phyloP scores from a whole-genome alignment of 169 alveolate species.

The Cryptosporidium sp. region DNA sequence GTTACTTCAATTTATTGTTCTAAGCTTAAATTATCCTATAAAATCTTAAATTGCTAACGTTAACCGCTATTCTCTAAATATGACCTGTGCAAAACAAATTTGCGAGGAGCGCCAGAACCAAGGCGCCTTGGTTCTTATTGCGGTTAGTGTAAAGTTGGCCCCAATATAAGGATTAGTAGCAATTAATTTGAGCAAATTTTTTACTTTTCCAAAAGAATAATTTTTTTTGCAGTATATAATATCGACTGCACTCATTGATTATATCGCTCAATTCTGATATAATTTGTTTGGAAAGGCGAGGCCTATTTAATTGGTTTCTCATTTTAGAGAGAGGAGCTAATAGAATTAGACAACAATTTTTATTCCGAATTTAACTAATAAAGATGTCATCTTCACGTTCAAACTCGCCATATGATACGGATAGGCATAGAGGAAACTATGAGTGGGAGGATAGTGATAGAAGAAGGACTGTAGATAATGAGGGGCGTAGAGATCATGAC shows the following conservation, averaged over 20 bases:
- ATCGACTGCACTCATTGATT: constrained; percentile 7
- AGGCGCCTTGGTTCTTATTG: constrained; percentile 29
- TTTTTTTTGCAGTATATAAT: neutral
- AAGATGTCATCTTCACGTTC: constrained; percentile 74
- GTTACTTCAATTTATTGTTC: neutral
- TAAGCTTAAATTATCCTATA: neutral
- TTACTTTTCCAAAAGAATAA: neutral
- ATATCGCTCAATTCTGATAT: constrained; percentile 11
- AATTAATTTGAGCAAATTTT: constrained; percentile 12
- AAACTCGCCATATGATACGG: constrained; percentile 55
- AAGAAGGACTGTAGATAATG: constrained; percentile 27
- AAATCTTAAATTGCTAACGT: neutral
- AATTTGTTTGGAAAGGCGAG: constrained; percentile 1
- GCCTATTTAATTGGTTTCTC: constrained; percentile 3
- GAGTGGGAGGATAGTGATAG: constrained; percentile 54
- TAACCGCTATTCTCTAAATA: constrained; percentile 8
- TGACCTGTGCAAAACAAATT: constrained; percentile 12
- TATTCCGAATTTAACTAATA: neutral
- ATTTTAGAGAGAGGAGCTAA: constrained; percentile 6
- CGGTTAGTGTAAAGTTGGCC: constrained; percentile 16
- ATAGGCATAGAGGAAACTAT: constrained; percentile 27
- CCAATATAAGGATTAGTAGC: neutral
- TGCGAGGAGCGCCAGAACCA: neutral
- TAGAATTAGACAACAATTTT: neutral
- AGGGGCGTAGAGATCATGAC: constrained; percentile 44